Percentiles rank a stretch among this genome's conserved stretches.
Conservation (phyloP, 768 basidiomycete species). For the Lactarius trivialis region DNA sequence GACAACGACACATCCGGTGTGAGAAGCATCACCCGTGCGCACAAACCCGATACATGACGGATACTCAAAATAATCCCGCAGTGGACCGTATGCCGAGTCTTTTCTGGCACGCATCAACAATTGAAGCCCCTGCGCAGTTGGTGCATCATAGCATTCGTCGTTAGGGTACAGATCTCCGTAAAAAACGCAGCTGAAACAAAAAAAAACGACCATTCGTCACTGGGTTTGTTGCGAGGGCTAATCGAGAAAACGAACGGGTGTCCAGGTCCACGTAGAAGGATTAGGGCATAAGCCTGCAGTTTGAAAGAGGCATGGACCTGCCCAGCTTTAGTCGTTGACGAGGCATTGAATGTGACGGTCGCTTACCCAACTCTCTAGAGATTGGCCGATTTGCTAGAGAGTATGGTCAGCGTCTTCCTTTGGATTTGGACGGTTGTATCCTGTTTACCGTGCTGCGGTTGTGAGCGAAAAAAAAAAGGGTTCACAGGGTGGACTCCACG, state of each 20-base stretch:
- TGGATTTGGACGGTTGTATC: constrained; percentile 1
- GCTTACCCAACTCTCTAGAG: constrained; percentile 76
- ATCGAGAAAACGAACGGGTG: constrained; percentile 52
- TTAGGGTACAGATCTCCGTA: constrained; percentile 80
- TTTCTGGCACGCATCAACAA: constrained; percentile 56
- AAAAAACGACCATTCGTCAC: not conserved
- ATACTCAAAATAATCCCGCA: constrained; percentile 51
- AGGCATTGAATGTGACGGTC: not conserved
- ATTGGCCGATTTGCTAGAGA: constrained; percentile 58
- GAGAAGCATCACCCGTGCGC: constrained; percentile 49
- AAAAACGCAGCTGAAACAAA: constrained; percentile 63
- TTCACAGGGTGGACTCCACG: constrained; percentile 27
- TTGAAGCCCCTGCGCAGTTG: constrained; percentile 44
- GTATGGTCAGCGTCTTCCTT: constrained; percentile 5
- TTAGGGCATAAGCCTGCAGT: constrained; percentile 74
- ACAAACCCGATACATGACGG: constrained; percentile 73
- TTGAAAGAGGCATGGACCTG: constrained; percentile 71
- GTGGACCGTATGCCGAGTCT: constrained; percentile 58
- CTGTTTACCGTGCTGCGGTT: constrained; percentile 51
- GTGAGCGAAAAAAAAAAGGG: constrained; percentile 9
- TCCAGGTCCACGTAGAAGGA: constrained; percentile 62
- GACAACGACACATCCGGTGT: constrained; percentile 62
- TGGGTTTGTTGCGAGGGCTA: not conserved
- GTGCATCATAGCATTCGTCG: constrained; percentile 53
- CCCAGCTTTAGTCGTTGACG: not conserved